Base-by-base conservation (phyloP, 2,329 filamentous ascomycete genomes). In the Leptographium galeiforme region DNA sequence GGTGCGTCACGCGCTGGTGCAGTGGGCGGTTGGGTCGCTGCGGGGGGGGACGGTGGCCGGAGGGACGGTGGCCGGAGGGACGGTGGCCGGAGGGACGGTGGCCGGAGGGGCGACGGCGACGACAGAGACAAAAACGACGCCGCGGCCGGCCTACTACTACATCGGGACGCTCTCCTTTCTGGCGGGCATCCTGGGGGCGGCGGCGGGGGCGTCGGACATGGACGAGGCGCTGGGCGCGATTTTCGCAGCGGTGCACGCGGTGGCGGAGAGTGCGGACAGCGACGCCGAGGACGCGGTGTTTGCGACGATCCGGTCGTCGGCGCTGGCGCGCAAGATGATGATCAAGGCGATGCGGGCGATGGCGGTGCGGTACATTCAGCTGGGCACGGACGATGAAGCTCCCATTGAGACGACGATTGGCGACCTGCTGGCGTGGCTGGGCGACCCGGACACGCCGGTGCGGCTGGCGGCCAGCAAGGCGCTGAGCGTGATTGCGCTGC, bases 391-490 rank as follows among this genome's bases (percentile, higher is more conserved):
- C 48, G 19, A 50, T n/a, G n/a, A n/a, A n/a, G n/a, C n/a, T n/a
- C n/a, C n/a, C n/a, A 88, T 95, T 16, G 91, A 97, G 68, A 83
- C 84, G 34, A 79, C 86, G 6, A 89, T 98, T 60, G 86, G 89
- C 52, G 82, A 87, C 61, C 75, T 96, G 4, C 75, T 98, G 3
- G 84, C 88, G 56, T 77, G 78, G 13, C 72, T 97, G 1, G 82
- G 82, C 2, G 93, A 98, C 65, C 87, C 87, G 56, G 90, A 97
- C 62, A 96, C 90, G 0, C 89, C 89, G 0, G 90, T 98, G 13
- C 78, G 93, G 40, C 80, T 95, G 61, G 86, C 91, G 36, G 88
- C 91, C 19, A 95, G 89, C 66, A 98, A 98, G 69, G 87, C 89
- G 5, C 77, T 97, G 46, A 95, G 89, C 66, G 78, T 95, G 52